Evolutionary conservation across 208 protist genomes (phyloP), one percentile per base, ranked within the genome.

Genomic region (Giardia muris): DNA sequence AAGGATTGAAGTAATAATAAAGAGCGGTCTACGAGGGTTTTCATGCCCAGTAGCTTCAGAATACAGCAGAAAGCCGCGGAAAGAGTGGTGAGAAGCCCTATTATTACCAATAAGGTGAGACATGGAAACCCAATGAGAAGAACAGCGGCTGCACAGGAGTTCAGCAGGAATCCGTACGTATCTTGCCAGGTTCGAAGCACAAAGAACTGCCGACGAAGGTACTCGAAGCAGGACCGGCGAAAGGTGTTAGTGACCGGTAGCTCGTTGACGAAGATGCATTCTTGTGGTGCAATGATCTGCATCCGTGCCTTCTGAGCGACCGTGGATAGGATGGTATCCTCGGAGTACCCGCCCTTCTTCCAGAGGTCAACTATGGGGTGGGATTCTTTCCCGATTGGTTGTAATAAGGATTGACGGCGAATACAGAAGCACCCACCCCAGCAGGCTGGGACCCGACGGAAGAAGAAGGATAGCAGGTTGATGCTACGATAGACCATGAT

Each of bases 391-490:
- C 57, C 19, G n/a, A n/a, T n/a, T n/a, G n/a, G n/a, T n/a, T n/a
- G n/a, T n/a, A 39, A 76, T 10, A 76, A 39, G 57, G 57, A 10
- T 76, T 76, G 57, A 39, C 57, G 57, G 19, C 19, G 57, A 10
- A 76, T 76, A 76, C 57, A 76, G 57, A 76, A 76, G 57, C 57
- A 76, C 30, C 57, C 57, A 76, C 57, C 57, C 57, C 57, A 76
- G 57, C 57, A 76, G 30, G 30, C 10, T 39, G 57, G 57, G 57
- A 76, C 57, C 19, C 57, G 57, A 10, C 19, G 10, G 57, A 76
- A 76, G 19, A 30, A 76, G 30, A 76, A 76, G 57, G 57, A 76
- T 10, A 76, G 10, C 57, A 76, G 10, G 57, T 76, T 76, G 57
- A 76, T 76, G 19, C 10, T 76, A 10, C 57, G 57, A 30, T 76